Evolutionary conservation across 192 early-diverging fungal genomes (phyloP).

Genomic region (Lobosporangium transversale): DNA sequence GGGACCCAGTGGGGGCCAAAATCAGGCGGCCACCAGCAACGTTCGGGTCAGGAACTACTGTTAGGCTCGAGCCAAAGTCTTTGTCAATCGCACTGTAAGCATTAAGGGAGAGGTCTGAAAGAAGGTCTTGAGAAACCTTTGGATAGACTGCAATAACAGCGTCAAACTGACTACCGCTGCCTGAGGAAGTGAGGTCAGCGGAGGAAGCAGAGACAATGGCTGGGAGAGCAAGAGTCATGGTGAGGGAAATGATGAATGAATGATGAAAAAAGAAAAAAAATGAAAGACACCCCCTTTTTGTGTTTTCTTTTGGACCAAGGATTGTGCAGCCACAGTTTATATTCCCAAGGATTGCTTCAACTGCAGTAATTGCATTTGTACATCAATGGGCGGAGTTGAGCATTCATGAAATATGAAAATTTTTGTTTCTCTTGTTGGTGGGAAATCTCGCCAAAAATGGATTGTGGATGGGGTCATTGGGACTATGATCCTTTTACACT

Average conservation of each 20-base stretch:
- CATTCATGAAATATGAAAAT: too few species aligned
- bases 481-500: too few species aligned
- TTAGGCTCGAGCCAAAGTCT: constrained; percentile 53
- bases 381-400: too few species aligned
- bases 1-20: constrained; percentile 78
- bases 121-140: constrained; percentile 21
- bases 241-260: background rate
- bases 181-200: constrained; percentile 21
- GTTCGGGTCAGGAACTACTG: constrained; percentile 48
- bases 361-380: too few species aligned
- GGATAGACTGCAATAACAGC: constrained; percentile 51
- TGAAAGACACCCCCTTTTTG: too few species aligned
- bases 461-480: too few species aligned
- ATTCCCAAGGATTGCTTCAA: too few species aligned
- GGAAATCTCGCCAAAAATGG: too few species aligned
- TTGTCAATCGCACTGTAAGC: constrained; percentile 48
- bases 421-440: too few species aligned
- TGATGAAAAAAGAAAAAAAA: background rate
- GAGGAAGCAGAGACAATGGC: constrained; percentile 30
- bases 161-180: constrained; percentile 23
- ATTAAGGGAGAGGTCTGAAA: constrained; percentile 31
- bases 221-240: constrained; percentile 44
- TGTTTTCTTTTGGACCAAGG: too few species aligned
- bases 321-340: too few species aligned
- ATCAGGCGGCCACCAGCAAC: constrained; percentile 74